These are phyloP conservation scores for Brachypodium distachyon DNA, from an alignment of 202 grass and related monocot genomes.

Conservation along the genomic window DNA sequence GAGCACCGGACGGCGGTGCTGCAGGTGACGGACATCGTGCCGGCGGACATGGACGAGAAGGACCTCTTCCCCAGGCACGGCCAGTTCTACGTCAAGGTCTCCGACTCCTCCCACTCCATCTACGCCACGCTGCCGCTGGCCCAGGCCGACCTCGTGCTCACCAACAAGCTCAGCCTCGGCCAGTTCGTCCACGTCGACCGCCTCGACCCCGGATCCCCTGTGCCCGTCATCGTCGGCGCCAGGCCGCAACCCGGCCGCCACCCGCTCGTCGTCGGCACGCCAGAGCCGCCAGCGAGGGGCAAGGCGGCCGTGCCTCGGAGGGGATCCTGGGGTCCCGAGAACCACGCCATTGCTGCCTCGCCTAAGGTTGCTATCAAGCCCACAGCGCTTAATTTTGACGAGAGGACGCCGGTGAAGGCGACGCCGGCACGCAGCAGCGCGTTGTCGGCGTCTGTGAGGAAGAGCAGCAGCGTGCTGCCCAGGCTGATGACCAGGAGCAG, in stretches of 20 bases:
- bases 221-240: constrained; percentile 66
- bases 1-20: constrained; percentile 65
- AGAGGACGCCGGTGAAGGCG: constrained; percentile 47
- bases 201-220: constrained; percentile 56
- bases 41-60: constrained; percentile 80
- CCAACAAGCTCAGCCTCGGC: constrained; percentile 84
- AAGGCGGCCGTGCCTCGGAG: constrained; percentile 37
- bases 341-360: constrained; percentile 11
- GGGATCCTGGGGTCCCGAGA: constrained; percentile 63
- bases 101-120: constrained; percentile 84
- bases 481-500: constrained; percentile 43
- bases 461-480: constrained; percentile 48
- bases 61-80: constrained; percentile 75
- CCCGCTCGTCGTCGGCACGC: constrained; percentile 62
- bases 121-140: constrained; percentile 64
- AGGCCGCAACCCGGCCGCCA: constrained; percentile 62
- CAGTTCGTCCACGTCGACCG: constrained; percentile 82
- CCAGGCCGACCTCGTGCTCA: constrained; percentile 80
- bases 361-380: constrained; percentile 46
- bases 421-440: constrained; percentile 34
- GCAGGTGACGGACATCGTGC: constrained; percentile 93
- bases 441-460: constrained; percentile 32
- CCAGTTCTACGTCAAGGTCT: constrained; percentile 79
- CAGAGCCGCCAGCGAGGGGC: constrained; percentile 56
- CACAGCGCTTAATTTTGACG: constrained; percentile 59